Evolutionary conservation across 768 basidiomycete genomes (phyloP).

Genomic region (Lentinula sp.): DNA sequence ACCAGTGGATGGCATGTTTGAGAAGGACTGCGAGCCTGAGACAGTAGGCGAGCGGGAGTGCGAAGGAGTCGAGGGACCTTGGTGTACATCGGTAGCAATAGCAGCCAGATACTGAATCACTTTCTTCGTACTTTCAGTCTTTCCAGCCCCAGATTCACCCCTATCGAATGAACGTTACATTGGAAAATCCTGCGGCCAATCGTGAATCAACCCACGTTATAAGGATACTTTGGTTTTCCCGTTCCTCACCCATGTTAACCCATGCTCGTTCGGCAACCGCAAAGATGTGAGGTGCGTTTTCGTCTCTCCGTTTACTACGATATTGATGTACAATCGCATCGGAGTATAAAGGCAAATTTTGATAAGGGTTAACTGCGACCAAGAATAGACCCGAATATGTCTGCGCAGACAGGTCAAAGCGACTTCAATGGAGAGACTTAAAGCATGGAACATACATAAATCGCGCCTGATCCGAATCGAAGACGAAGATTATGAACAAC

Average conservation of each 20-base stretch:
- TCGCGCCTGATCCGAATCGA: constrained; percentile 86
- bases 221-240: constrained; percentile 95
- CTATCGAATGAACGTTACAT: constrained; percentile 30
- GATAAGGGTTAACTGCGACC: constrained; percentile 98
- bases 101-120: constrained; percentile 99
- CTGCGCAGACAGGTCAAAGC: constrained; percentile 30
- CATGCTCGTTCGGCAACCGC: constrained; percentile 97
- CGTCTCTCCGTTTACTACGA: constrained; percentile 79
- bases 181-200: not conserved
- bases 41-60: constrained; percentile 67
- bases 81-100: constrained; percentile 79
- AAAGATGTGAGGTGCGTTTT: constrained; percentile 95
- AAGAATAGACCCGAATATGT: constrained; percentile 96
- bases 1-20: constrained; percentile 58
- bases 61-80: constrained; percentile 40
- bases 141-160: constrained; percentile 98
- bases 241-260: constrained; percentile 97
- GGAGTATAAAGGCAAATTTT: constrained; percentile 84
- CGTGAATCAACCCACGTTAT: constrained; percentile 70
- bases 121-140: constrained; percentile 99
- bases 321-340: constrained; percentile 87
- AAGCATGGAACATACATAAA: constrained; percentile 69
- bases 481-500: constrained; percentile 96
- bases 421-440: not conserved
- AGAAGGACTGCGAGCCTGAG: constrained; percentile 39